These are phyloP conservation scores for Zygotorulaspora chibaensis DNA, from an alignment of 805 yeast species.

Conservation along the genomic window DNA sequence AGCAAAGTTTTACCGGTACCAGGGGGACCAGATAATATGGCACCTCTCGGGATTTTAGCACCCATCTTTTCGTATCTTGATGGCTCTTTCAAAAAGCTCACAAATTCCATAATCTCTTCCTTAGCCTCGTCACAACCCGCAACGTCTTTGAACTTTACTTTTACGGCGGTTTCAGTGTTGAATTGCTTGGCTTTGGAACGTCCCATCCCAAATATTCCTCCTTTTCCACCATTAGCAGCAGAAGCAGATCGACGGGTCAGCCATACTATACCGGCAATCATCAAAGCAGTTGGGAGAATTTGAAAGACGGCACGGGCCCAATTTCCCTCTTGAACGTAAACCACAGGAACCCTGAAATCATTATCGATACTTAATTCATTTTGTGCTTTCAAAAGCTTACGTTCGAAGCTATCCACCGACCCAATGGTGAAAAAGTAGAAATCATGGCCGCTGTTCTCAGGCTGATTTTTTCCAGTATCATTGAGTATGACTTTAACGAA, in stretches of 20 bases:
- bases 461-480: conserved; percentile 53
- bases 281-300: conserved; percentile 80
- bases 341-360: conserved; percentile 71
- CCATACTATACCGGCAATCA: conserved; percentile 86
- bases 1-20: conserved; percentile 98
- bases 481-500: conserved; percentile 68
- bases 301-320: conserved; percentile 60
- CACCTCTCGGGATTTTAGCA: conserved; percentile 97
- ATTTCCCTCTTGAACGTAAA: conserved; percentile 70
- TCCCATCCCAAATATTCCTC: conserved; percentile 86
- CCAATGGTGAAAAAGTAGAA: conserved; percentile 73
- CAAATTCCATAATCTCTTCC: conserved; percentile 97
- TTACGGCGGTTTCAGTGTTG: conserved; percentile 87
- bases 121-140: conserved; percentile 98
- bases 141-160: conserved; percentile 85
- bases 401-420: conserved; percentile 83
- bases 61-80: conserved; percentile 86
- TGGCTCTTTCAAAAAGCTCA: conserved; percentile 86
- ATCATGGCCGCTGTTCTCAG: conserved; percentile 32
- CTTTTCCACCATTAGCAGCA: conserved; percentile 49
- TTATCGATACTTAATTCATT: conserved; percentile 58
- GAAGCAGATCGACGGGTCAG: conserved; percentile 60
- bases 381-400: conserved; percentile 70
- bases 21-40: conserved; percentile 95
- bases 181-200: conserved; percentile 87